phyloP scores from a whole-genome alignment of 805 yeast species.

The Kluyveromyces nonfermentans region DNA sequence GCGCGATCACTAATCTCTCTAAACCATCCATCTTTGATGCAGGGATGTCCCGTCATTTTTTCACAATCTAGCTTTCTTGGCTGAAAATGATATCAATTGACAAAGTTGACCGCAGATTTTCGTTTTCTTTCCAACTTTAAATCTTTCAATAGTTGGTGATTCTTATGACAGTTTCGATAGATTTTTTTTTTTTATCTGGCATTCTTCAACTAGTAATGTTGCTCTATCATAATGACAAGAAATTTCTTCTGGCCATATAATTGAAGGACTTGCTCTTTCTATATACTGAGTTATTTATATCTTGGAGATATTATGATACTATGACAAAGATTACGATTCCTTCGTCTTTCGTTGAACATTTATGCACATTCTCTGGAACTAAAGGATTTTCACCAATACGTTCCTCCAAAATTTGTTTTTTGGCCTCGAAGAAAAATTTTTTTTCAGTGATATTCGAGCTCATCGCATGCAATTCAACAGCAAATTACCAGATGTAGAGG shows the following conservation, averaged over 20 bases:
- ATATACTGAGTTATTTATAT: too few relatives aligned
- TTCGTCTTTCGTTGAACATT: not conserved
- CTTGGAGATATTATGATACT: not conserved
- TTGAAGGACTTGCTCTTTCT: not conserved
- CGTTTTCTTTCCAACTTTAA: too few relatives aligned
- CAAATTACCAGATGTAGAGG: not conserved
- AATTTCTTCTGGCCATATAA: not conserved
- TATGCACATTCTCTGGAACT: not conserved
- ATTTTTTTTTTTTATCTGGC: not conserved
- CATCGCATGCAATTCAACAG: not conserved
- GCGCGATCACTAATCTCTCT: slow-evolving; percentile 57
- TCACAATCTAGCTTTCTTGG: not conserved
- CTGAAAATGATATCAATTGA: too few relatives aligned
- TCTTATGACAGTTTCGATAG: too few relatives aligned
- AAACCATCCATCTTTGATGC: slow-evolving; percentile 66
- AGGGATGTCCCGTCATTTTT: slow-evolving; percentile 18
- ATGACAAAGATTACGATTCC: not conserved
- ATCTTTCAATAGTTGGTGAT: too few relatives aligned
- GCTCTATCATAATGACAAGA: not conserved
- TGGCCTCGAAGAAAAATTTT: not conserved
- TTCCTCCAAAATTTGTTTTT: not conserved
- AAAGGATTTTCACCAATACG: not conserved
- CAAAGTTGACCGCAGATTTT: too few relatives aligned
- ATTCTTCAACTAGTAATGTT: not conserved
- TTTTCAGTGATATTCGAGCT: not conserved